Evolutionary conservation across 192 early-diverging fungal genomes (phyloP).

Genomic region (Phycomyces nitens): DNA sequence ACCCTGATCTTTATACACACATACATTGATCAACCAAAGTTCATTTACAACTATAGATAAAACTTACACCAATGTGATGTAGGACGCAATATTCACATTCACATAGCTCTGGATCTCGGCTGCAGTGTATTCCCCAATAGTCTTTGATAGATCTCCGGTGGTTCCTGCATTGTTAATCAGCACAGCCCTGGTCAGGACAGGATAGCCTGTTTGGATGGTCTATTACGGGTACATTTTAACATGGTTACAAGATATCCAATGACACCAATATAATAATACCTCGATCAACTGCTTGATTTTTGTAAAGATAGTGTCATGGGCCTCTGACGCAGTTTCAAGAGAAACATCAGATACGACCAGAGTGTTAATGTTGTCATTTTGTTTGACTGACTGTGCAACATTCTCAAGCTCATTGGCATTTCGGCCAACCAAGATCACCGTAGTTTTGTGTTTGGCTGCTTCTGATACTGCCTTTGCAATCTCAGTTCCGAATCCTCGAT

Average conservation of each 20-base stretch:
- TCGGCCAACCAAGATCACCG: conserved; percentile 63
- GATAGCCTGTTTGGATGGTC: neutral
- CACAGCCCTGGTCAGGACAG: conserved; percentile 29
- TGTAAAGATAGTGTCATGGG: conserved; percentile 9
- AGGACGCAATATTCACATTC: conserved; percentile 59
- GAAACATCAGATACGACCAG: conserved; percentile 5
- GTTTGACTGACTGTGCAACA: conserved; percentile 11
- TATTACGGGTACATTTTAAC: neutral
- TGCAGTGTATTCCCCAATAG: conserved; percentile 45
- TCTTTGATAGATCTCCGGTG: conserved; percentile 62
- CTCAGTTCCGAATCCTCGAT: conserved; percentile 60
- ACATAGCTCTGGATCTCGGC: conserved; percentile 49
- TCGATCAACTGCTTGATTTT: conserved; percentile 1
- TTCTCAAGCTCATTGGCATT: conserved; percentile 27
- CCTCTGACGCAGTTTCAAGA: conserved; percentile 6
- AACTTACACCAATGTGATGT: conserved; percentile 44
- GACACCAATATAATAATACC: too few species aligned
- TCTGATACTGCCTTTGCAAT: conserved; percentile 43
- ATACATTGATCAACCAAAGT: neutral
- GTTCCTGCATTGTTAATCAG: conserved; percentile 81
- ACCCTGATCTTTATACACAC: conserved; percentile 31
- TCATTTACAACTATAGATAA: neutral
- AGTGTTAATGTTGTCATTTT: conserved; percentile 7
- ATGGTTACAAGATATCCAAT: too few species aligned
- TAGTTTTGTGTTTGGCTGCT: conserved; percentile 21